phyloP scores from a whole-genome alignment of 768 basidiomycete genomes.

The Naganishia antarctica region DNA sequence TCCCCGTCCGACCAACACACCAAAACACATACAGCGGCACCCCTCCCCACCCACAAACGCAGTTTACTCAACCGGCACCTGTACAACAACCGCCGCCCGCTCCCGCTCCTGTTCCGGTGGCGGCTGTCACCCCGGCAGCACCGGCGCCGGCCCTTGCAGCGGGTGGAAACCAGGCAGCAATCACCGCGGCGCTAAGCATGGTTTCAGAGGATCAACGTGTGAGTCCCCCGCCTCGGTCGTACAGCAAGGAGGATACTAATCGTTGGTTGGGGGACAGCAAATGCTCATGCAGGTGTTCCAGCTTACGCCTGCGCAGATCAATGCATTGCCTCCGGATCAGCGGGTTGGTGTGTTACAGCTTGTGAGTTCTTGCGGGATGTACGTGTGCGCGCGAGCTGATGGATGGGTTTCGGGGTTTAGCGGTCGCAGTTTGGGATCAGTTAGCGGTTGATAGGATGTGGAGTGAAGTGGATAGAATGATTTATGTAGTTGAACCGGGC shows the following conservation, averaged over 20 bases:
- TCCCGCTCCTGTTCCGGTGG: not conserved
- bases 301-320: slow-evolving; percentile 76
- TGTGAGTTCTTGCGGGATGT: slow-evolving; percentile 54
- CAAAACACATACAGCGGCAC: too few species aligned
- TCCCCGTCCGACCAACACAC: too few species aligned
- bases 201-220: slow-evolving; percentile 47
- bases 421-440: slow-evolving; percentile 26
- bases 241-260: too few species aligned
- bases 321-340: slow-evolving; percentile 70
- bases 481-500: too few species aligned
- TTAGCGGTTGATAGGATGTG: not conserved
- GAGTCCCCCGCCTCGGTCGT: slow-evolving; percentile 10
- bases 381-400: not conserved
- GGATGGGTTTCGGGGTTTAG: not conserved
- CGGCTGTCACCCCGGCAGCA: not conserved
- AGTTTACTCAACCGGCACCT: not conserved
- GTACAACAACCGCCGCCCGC: slow-evolving; percentile 3
- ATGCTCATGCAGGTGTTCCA: slow-evolving; percentile 83
- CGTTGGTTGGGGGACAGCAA: slow-evolving; percentile 57
- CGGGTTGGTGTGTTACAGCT: slow-evolving; percentile 73
- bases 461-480: too few species aligned
- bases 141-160: not conserved
- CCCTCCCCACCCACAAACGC: slow-evolving; percentile 26
- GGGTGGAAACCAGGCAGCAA: slow-evolving; percentile 3
- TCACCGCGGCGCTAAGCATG: slow-evolving; percentile 30